A percentile compares a stretch with the other conserved stretches of the same genome.
Conservation (phyloP, 805 yeast species). For the Spencermartinsiella europaea region DNA sequence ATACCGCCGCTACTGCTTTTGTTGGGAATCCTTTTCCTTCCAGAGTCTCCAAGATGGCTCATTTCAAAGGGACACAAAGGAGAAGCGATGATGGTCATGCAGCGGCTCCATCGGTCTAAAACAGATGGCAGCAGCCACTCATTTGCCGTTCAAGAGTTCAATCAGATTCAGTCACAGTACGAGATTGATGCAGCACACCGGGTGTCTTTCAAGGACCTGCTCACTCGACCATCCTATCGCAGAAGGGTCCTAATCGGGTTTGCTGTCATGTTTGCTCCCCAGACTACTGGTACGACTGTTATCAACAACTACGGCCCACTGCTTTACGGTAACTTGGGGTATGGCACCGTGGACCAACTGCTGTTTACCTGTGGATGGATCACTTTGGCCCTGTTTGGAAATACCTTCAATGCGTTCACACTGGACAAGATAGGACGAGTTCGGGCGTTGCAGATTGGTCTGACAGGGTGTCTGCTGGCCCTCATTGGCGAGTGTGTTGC, state of each 20-base stretch:
- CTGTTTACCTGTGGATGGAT: background rate
- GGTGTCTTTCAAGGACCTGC: background rate
- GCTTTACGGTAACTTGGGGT: background rate
- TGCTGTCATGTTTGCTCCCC: background rate
- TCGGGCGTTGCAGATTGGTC: background rate
- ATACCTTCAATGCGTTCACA: background rate
- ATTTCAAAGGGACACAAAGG: conserved; percentile 2
- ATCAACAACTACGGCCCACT: background rate
- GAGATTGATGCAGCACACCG: background rate
- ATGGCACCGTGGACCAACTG: background rate
- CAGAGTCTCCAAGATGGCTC: conserved; percentile 12
- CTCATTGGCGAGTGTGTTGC: background rate
- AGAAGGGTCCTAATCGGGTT: background rate
- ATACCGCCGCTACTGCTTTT: conserved; percentile 38
- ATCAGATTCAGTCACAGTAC: conserved; percentile 1
- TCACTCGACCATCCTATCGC: background rate
- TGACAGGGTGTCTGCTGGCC: background rate
- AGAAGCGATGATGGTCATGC: conserved; percentile 8
- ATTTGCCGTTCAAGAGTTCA: background rate
- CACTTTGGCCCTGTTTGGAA: background rate
- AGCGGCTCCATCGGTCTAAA: conserved; percentile 1
- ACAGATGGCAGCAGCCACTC: conserved; percentile 1
- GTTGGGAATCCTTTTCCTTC: conserved; percentile 49
- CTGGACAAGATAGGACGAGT: conserved; percentile 3
- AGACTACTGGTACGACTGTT: background rate